Percentiles rank a stretch among this genome's conserved stretches.
phyloP scores from a whole-genome alignment of 225 moss, liverwort and hornwort genomes.

The Neckera pumila region DNA sequence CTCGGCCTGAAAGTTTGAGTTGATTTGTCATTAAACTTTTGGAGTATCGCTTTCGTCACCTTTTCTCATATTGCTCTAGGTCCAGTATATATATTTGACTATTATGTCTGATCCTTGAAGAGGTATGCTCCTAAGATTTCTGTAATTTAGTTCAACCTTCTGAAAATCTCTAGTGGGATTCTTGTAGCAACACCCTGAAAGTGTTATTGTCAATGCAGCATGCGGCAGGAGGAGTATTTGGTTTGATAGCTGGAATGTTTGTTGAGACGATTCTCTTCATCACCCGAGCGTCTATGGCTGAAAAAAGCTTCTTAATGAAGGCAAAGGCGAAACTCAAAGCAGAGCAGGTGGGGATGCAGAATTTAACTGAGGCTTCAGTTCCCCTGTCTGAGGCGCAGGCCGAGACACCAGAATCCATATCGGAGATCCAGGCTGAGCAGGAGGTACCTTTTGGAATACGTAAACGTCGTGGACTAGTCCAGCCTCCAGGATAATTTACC shows the following conservation, averaged over 20 bases:
- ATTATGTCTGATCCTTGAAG: not conserved
- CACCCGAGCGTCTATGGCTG: slow-evolving; percentile 29
- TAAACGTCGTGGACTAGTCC: slow-evolving; percentile 14
- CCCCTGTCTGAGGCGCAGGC: not conserved
- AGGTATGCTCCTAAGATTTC: not conserved
- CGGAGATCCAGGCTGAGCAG: slow-evolving; percentile 9
- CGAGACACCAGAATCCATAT: not conserved
- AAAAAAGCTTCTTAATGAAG: not conserved
- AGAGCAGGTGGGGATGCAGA: not conserved
- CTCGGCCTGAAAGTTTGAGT: not conserved
- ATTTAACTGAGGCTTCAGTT: not conserved
- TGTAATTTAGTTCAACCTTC: not conserved
- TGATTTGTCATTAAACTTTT: not conserved
- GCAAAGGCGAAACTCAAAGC: slow-evolving; percentile 1
- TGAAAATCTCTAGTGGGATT: not conserved
- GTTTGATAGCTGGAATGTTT: slow-evolving; percentile 52
- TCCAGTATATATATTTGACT: not conserved
- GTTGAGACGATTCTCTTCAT: slow-evolving; percentile 50
- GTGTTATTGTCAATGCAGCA: slow-evolving; percentile 19
- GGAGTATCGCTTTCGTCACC: too few species aligned
- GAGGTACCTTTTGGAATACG: slow-evolving; percentile 12
- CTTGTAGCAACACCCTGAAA: not conserved
- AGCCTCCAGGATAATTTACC: not conserved
- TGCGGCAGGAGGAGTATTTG: slow-evolving; percentile 43
- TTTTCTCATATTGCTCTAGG: not conserved